A percentile compares a stretch with the other conserved stretches of the same genome.
Evolutionary conservation across 192 early-diverging fungal species (phyloP).

Genomic region (Umbelopsis sp.): DNA sequence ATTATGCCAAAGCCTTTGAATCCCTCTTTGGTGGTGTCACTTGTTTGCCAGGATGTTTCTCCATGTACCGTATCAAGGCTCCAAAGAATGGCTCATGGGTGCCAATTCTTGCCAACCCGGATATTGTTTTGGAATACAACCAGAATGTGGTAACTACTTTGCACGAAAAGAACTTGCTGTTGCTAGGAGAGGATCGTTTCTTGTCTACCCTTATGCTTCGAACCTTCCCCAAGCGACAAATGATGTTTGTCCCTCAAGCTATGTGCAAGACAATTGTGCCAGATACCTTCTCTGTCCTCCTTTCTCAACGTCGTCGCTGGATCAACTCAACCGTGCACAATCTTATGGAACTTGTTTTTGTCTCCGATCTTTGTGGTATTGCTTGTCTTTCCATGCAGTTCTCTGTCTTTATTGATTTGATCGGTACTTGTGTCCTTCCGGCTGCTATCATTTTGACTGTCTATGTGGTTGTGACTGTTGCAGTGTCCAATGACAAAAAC

Average conservation of each 20-base stretch:
- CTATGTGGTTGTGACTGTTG: constrained; percentile 56
- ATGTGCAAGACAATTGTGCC: constrained; percentile 86
- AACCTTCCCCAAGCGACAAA: constrained; percentile 84
- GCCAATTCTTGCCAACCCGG: constrained; percentile 86
- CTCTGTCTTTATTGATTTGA: constrained; percentile 70
- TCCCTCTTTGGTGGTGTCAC: constrained; percentile 97
- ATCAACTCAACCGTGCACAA: constrained; percentile 96
- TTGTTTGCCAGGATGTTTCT: constrained; percentile 96
- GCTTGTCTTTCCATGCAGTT: constrained; percentile 91
- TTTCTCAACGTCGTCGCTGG: constrained; percentile 93
- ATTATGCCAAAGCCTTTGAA: constrained; percentile 93
- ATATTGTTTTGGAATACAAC: constrained; percentile 80
- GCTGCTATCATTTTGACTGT: constrained; percentile 56
- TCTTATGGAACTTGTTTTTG: constrained; percentile 82
- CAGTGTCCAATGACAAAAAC: constrained; percentile 30
- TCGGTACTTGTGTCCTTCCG: constrained; percentile 75
- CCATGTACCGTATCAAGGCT: constrained; percentile 95
- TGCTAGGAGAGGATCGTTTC: constrained; percentile 89
- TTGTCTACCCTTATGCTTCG: constrained; percentile 85
- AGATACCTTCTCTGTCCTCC: constrained; percentile 75
- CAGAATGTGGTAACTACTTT: constrained; percentile 79
- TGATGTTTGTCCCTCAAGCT: constrained; percentile 86
- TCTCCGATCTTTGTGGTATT: constrained; percentile 87
- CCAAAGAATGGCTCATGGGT: constrained; percentile 74
- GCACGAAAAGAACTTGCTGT: constrained; percentile 83